Percentiles rank a stretch among this genome's conserved stretches.
These are phyloP conservation scores for Podila clonocystis DNA, from an alignment of 192 early-diverging fungal species.

Conservation along the genomic window DNA sequence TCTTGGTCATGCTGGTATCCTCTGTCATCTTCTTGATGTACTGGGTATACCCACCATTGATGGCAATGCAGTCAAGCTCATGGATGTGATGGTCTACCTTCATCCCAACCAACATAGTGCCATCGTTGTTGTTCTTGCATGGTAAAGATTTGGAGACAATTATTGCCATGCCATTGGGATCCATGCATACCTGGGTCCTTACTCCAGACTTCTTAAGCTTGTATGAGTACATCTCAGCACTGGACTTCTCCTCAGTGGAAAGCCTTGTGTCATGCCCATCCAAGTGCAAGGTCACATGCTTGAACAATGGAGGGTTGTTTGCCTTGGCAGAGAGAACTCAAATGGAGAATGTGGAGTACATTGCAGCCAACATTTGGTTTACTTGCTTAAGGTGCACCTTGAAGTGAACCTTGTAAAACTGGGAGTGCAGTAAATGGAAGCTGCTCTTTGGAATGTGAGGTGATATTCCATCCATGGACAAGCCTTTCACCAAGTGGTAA, in stretches of 20 bases:
- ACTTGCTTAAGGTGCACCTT: too few species aligned
- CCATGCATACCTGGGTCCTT: conserved; percentile 2
- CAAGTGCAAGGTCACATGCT: neutral
- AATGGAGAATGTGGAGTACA: too few species aligned
- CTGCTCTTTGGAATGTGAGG: too few species aligned
- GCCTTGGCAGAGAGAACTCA: too few species aligned
- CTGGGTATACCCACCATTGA: conserved; percentile 13
- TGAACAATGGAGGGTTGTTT: neutral
- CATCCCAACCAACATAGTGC: conserved; percentile 4
- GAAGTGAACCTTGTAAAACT: too few species aligned
- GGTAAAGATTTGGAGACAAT: neutral
- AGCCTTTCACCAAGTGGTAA: too few species aligned
- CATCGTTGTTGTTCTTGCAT: conserved; percentile 11
- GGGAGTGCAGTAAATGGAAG: too few species aligned
- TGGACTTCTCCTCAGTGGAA: neutral
- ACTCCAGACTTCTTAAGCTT: conserved; percentile 15
- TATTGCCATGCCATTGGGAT: conserved; percentile 9
- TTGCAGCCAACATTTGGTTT: too few species aligned
- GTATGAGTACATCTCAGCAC: conserved; percentile 2
- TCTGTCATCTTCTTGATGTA: conserved; percentile 1
- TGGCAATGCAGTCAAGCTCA: neutral
- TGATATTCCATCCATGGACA: too few species aligned
- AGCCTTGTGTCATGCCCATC: conserved; percentile 8
- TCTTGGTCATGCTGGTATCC: neutral
- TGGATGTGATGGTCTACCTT: conserved; percentile 8